Base-by-base conservation (phyloP, 202 grass and related monocot genomes). In the Zizania palustris region DNA sequence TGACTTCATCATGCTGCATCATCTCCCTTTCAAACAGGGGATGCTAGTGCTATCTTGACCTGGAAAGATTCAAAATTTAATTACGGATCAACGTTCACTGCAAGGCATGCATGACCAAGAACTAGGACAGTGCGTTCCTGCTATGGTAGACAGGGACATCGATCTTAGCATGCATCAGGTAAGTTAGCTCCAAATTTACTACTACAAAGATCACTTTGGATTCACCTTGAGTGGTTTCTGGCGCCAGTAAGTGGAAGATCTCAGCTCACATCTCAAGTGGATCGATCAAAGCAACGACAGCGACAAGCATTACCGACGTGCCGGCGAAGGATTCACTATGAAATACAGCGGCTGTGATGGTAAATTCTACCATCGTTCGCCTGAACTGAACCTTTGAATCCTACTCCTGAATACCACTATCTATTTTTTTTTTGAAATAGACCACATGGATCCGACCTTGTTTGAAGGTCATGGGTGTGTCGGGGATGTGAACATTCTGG, bases 221-320 rank as follows among this genome's bases (percentile, higher is more conserved):
- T n/a, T n/a, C 18, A n/a, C 19, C 53, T 43, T 33, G 51, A 43
- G 70, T 58, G 70, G 73, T n/a, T 57, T 40, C 6, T 51, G 55
- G 11, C 44, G 51, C 51, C 16, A 9, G 44, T 35, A 34, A 71
- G 73, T 70, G 72, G 65, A 51, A 62, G 43, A 77, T 63, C 65
- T 69, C 76, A 3, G 39, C 51, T 69, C 56, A 11, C 15, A 46
- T 38, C 37, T 71, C 67, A 36, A 80, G 60, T 79, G 83, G 75
- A 44, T 44, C 60, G 75, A 44, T 44, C 60, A 21, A 66, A 74
- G 53, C 9, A 36, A 67, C 19, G 73, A 85, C 5, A 34, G 82
- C 2, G 75, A 74, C 83, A 20, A 16, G 49, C 75, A 79, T 73
- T 78, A 49, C 59, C 59, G 75, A 11, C 82, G 49, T 72, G 82